Evolutionary conservation across 1,284 basidiomycete genomes (phyloP), one percentile per base, ranked within the genome.

Genomic region (Mycena sp.): DNA sequence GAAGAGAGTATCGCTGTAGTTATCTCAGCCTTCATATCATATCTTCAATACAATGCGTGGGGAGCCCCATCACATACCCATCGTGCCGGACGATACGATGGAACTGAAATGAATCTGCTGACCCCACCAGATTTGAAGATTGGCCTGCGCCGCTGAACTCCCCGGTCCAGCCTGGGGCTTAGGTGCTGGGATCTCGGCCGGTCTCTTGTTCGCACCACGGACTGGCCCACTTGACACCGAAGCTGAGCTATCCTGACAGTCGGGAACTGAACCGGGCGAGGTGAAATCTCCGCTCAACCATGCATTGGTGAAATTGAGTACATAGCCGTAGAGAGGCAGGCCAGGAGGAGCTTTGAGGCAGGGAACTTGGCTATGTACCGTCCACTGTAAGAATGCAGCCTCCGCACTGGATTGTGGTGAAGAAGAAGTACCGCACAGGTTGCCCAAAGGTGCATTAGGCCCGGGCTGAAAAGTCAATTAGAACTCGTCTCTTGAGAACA

Each of bases 371-470:
- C 93, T 20, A 25, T 25, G 25, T 25, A 62, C 79, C 0, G 87
- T 89, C 94, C 93, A 96, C 71, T 89, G 86, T 16, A 80, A 77
- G 69, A 94, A 85, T 10, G 92, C 91, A 0, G 89, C 88, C 71
- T 81, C 73, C 4, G 92, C 93, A 77, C 89, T 93, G 62, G 91
- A 91, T 65, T 87, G 83, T 3, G 93, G 93, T 73, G 91, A 91
- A 5, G 83, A 81, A 30, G 91, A 91, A 71, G 88, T 90, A 37
- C 87, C 84, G 80, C 93, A 95, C 1, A 85, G 85, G 79, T 94
- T 85, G 4, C 86, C 82, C 80, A 95, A 87, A 3, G 94, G 93
- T 3, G 93, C 93, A 79, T 95, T 95, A 8, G 94, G 89, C 9
- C 93, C 93, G 2, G 94, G 94, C 39, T 82, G 13, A 16, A 34